Base-by-base conservation (phyloP, 108 stramenopile species). In the Discostella stelligeroides region DNA sequence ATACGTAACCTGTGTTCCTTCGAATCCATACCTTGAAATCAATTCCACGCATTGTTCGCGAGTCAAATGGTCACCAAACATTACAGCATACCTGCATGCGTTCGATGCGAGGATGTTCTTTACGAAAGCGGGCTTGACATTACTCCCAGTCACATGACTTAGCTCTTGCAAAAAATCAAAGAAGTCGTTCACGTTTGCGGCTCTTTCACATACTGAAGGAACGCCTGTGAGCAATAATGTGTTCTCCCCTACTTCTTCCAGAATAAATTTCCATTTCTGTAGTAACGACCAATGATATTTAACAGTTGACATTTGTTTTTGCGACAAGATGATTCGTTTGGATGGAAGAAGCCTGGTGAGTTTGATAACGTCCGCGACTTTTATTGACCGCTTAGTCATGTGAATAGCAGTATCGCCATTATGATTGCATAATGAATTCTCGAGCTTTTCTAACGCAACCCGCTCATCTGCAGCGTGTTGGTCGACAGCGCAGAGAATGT, bases 381-480 rank as follows among this genome's bases (percentile, higher is more conserved):
- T 34, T 21, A 79, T 15, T 4, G 73, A 40, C 40, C 62, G 53
- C 56, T 79, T 79, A 9, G 72, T 74, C 59, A 79, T 47, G 23
- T 56, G 43, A 43, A 75, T 60, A 18, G 37, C 39, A 20, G 55
- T 49, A 4, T 38, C 30, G 23, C 79, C 72, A 27, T 73, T 62
- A 30, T 48, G 50, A 68, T 48, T 39, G 18, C 62, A 68, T 25
- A 83, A 43, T 0, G 78, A 68, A 1, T 61, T 59, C 41, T 83
- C 82, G 12, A 83, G 23, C 13, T 68, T 63, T 57, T 83, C 82
- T 18, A 83, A 37, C 13, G 77, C 68, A 1, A 83, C 65, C 2
- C 82, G 46, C 39, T 83, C 82, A 43, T 83, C 82, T 25, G 79
- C 82, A 1, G 82, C 82, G 45, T 83, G 82, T 50, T 83, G 82